Percentiles rank a stretch among this genome's conserved stretches.
These are phyloP conservation scores for Chlorella sorokiniana DNA, from an alignment of 139 green algal species.

Conservation along the genomic window DNA sequence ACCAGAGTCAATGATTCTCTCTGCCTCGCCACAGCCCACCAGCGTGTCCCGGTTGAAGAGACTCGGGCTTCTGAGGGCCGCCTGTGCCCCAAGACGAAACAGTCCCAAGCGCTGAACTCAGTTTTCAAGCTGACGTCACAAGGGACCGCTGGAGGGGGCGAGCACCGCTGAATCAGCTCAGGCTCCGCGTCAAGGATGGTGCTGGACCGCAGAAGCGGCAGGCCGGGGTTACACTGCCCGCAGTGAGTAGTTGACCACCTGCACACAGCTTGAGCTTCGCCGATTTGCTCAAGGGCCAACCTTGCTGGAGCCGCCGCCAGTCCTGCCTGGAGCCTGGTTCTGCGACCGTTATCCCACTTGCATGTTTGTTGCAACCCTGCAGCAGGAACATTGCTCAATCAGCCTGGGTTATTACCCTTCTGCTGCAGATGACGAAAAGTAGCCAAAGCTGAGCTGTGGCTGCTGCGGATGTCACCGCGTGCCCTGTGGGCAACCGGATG, in stretches of 20 bases:
- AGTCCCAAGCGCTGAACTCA: constrained; percentile 9
- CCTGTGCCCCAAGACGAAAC: neutral
- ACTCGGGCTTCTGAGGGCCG: neutral
- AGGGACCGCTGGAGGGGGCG: neutral
- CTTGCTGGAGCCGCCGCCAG: too few species aligned
- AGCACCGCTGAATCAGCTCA: neutral
- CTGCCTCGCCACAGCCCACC: neutral
- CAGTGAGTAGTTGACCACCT: neutral
- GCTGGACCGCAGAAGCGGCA: neutral
- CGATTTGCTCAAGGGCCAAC: neutral
- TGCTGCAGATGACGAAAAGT: constrained; percentile 11
- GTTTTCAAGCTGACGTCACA: constrained; percentile 24
- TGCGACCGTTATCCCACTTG: too few species aligned
- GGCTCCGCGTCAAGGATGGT: neutral
- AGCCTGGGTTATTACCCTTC: neutral
- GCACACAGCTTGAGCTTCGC: neutral
- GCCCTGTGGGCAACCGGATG: neutral
- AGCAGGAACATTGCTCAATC: neutral
- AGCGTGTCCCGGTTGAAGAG: neutral
- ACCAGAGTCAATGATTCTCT: too few species aligned
- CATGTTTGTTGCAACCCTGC: too few species aligned
- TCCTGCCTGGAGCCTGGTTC: neutral
- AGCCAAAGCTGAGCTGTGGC: constrained; percentile 27
- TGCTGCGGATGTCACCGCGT: neutral
- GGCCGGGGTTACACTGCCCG: neutral